These are phyloP conservation scores for Colletotrichum truncatum DNA, from an alignment of 2,329 filamentous ascomycete species.

Conservation along the genomic window DNA sequence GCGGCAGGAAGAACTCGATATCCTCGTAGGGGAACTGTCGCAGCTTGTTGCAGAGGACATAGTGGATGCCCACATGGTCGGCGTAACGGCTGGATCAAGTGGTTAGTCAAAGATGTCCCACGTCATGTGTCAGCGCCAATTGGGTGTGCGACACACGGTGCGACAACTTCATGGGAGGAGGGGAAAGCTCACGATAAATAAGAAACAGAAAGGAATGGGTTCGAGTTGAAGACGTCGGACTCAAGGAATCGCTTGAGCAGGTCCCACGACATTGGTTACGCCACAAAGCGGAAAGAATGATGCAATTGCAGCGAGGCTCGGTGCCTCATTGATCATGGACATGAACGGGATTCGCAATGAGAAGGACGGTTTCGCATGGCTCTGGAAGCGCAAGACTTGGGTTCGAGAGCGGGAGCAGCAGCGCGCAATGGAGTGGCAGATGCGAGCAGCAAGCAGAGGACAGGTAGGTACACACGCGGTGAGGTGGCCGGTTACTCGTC, in stretches of 20 bases:
- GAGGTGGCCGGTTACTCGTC: constrained; percentile 9
- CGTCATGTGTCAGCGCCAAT: constrained; percentile 4
- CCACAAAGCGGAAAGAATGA: constrained; percentile 37
- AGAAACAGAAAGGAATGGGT: constrained; percentile 87
- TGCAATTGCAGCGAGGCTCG: constrained; percentile 38
- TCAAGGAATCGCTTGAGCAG: constrained; percentile 90
- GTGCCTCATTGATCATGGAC: constrained; percentile 49
- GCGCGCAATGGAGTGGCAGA: constrained; percentile 15
- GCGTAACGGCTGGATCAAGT: constrained; percentile 74
- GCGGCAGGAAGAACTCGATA: constrained; percentile 91
- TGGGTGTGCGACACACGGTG: background rate
- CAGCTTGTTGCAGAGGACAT: constrained; percentile 88
- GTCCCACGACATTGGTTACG: constrained; percentile 79
- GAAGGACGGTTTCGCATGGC: constrained; percentile 37
- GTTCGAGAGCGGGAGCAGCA: background rate
- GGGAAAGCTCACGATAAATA: constrained; percentile 79
- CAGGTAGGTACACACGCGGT: constrained; percentile 5
- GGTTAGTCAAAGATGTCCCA: constrained; percentile 13
- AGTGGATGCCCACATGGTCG: constrained; percentile 89
- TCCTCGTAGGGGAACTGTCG: constrained; percentile 90
- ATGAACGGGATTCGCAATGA: constrained; percentile 35
- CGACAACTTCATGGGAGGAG: constrained; percentile 4
- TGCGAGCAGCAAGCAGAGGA: constrained; percentile 10
- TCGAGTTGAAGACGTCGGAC: constrained; percentile 93
- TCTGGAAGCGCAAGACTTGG: constrained; percentile 20